Evolutionary conservation across 805 yeast genomes (phyloP).

Genomic region (Cyberlindnera nakhonratchasimensis): DNA sequence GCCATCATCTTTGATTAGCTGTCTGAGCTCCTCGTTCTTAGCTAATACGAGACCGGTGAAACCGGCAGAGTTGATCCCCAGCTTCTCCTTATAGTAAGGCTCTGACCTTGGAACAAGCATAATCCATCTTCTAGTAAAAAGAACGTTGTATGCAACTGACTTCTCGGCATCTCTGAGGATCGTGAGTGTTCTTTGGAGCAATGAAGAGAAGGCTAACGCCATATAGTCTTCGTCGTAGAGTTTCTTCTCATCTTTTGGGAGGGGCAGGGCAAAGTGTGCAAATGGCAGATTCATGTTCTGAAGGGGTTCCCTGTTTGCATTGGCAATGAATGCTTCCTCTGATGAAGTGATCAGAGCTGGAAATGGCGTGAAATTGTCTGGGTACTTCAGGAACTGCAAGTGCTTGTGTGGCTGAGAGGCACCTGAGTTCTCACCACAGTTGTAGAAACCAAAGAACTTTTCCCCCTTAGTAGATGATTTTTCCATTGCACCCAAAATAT

Average conservation of each 20-base stretch:
- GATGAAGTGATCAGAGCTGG: constrained; percentile 49
- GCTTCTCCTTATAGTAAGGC: constrained; percentile 41
- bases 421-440: constrained; percentile 84
- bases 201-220: constrained; percentile 65
- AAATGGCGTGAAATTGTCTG: constrained; percentile 53
- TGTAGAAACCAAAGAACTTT: constrained; percentile 78
- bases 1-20: constrained; percentile 45
- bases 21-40: constrained; percentile 55
- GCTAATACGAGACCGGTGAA: constrained; percentile 75
- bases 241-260: constrained; percentile 40
- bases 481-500: constrained; percentile 50
- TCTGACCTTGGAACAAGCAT: constrained; percentile 78
- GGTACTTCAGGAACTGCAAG: constrained; percentile 77
- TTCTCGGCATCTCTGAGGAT: constrained; percentile 49
- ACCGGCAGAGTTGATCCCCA: constrained; percentile 78
- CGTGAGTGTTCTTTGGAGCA: constrained; percentile 69
- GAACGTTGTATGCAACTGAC: constrained; percentile 71
- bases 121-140: constrained; percentile 81
- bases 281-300: constrained; percentile 61
- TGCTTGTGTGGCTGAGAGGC: constrained; percentile 96
- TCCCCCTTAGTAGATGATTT: constrained; percentile 32
- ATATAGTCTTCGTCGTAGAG: constrained; percentile 51
- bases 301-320: constrained; percentile 53
- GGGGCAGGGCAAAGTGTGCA: constrained; percentile 77
- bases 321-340: constrained; percentile 52